These are phyloP conservation scores for Ceratocystis papillata DNA, from an alignment of 2,329 filamentous ascomycete genomes.

Conservation along the genomic window DNA sequence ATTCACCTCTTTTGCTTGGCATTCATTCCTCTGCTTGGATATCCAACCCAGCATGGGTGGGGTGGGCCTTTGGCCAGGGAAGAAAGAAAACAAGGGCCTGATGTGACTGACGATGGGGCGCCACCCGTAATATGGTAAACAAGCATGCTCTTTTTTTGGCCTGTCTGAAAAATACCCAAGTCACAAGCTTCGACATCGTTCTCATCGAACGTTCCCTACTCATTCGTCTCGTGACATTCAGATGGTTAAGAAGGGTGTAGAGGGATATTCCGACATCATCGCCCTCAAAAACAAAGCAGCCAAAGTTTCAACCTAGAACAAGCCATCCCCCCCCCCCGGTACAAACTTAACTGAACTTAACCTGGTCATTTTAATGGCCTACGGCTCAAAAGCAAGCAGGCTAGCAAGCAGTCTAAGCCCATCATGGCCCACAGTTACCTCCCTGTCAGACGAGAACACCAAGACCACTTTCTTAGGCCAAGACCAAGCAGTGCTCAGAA, in stretches of 20 bases:
- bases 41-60: neutral
- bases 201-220: neutral
- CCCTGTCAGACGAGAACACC: neutral
- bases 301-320: neutral
- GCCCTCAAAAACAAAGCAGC: neutral
- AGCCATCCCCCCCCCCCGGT: neutral
- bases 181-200: neutral
- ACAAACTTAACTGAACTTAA: conserved; percentile 1
- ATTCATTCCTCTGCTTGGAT: neutral
- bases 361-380: neutral
- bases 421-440: neutral
- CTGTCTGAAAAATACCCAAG: neutral
- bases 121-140: neutral
- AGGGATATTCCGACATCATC: neutral
- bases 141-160: neutral
- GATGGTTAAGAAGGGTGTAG: neutral
- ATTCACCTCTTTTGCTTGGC: conserved; percentile 7
- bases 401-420: neutral
- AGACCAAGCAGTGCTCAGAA: neutral
- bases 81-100: neutral
- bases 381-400: neutral
- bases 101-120: neutral
- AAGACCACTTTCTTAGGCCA: neutral
- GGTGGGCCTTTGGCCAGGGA: neutral
- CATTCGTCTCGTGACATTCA: neutral